Evolutionary conservation across 208 protist species (phyloP).

Genomic region (Tritrichomonas musculus): DNA sequence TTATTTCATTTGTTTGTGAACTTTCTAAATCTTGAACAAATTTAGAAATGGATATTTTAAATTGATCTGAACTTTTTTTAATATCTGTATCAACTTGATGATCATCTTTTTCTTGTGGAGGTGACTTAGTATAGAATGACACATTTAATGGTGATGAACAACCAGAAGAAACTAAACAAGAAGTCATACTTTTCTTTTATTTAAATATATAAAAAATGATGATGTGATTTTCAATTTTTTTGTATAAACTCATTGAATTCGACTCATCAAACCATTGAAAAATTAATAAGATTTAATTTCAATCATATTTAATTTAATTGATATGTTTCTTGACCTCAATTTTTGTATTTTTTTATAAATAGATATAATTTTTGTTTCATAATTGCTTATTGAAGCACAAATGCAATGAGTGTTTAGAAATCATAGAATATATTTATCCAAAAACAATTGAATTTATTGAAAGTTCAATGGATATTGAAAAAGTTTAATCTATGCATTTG

Average conservation of each 20-base stretch:
- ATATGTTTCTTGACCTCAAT: too few relatives aligned
- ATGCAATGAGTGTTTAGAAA: too few relatives aligned
- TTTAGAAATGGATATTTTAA: neutral
- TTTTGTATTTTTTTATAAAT: too few relatives aligned
- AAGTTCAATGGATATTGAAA: too few relatives aligned
- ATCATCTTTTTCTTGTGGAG: neutral
- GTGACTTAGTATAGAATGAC: neutral
- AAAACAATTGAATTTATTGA: too few relatives aligned
- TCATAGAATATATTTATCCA: too few relatives aligned
- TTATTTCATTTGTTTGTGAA: neutral
- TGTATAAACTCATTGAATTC: neutral
- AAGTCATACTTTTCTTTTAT: neutral
- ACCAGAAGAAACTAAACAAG: neutral
- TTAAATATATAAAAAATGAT: neutral
- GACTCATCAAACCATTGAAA: too few relatives aligned
- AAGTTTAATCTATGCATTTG: too few relatives aligned
- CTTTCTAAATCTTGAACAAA: neutral
- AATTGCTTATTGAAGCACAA: too few relatives aligned
- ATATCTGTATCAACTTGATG: neutral
- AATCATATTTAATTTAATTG: too few relatives aligned
- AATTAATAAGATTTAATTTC: too few relatives aligned
- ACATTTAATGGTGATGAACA: neutral
- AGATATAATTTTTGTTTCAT: too few relatives aligned
- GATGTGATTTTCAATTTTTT: neutral
- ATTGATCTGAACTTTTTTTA: neutral